Evolutionary conservation across 108 stramenopile species (phyloP).

Genomic region (Nitzschia sp.): DNA sequence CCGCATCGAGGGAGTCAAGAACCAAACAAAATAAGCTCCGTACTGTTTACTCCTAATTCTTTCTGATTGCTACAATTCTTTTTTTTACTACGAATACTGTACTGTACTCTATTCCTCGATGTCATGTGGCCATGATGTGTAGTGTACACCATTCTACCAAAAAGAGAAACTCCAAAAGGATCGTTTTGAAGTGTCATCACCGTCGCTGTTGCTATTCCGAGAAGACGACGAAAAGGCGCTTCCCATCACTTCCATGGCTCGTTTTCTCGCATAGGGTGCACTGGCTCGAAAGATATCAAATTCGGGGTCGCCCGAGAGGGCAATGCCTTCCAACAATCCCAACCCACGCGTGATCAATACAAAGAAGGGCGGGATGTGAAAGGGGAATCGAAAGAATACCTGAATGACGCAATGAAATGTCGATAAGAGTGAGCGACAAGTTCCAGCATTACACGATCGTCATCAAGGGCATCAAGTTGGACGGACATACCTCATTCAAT

Average conservation of each 20-base stretch:
- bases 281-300: conserved; percentile 91
- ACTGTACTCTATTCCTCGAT: too few species aligned
- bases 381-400: conserved; percentile 86
- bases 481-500: conserved; percentile 69
- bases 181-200: too few species aligned
- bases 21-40: conserved; percentile 89
- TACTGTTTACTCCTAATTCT: not conserved
- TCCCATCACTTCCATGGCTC: conserved; percentile 36
- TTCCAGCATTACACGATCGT: too few species aligned
- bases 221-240: too few species aligned
- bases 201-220: too few species aligned
- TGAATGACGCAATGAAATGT: not conserved
- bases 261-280: conserved; percentile 74
- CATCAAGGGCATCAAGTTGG: too few species aligned
- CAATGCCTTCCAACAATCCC: conserved; percentile 90
- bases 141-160: too few species aligned
- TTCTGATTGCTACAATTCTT: not conserved
- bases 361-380: conserved; percentile 89
- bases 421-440: not conserved
- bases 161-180: too few species aligned
- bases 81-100: too few species aligned
- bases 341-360: conserved; percentile 87
- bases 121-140: too few species aligned
- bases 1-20: conserved; percentile 96
- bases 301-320: conserved; percentile 77